Base-by-base conservation (phyloP, 768 basidiomycete species). In the Pholiota conissans region DNA sequence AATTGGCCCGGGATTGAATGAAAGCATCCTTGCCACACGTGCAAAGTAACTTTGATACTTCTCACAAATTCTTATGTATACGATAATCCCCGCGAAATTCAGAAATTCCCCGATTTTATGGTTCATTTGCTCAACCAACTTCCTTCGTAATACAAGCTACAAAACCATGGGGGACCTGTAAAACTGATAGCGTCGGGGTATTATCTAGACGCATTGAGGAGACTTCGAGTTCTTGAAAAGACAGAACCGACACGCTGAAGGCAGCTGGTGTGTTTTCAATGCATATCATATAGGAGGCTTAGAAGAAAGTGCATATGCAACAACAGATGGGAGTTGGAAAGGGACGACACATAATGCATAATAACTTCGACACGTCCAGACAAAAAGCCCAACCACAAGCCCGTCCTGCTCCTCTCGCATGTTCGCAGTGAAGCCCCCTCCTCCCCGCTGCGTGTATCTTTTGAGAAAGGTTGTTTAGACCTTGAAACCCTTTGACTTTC, bases 401-500 rank as follows among this genome's bases (percentile, higher is more conserved):
- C 46, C 52, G 50, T 59, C 39, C 45, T 48, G 49, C 35, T 54
- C 22, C n/a, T n/a, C n/a, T n/a, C n/a, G n/a, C n/a, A n/a, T n/a
- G n/a, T 40, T 49, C 45, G 55, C 35, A 22, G 48, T 32, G 46
- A 49, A 29, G 52, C 35, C 54, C 30, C 49, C 20, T 57, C 48
- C 60, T 46, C 56, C 60, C 62, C 58, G 49, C 59, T 59, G 63
- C 60, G 48, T 52, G 63, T 64, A 64, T 65, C 66, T 71, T 69
- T 69, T 66, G 63, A 49, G 46, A 28, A 52, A 58, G 61, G 55
- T 53, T n/a, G 42, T 51, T 84, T 89, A 94, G 62, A 95, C 90
- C 83, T 95, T 95, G 92, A 95, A 95, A 67, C 92, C 93, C 77
- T 90, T 90, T 56, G 93, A 95, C 86, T 93, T 92, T 91, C 96